Evolutionary conservation across 2,329 filamentous ascomycete species (phyloP).

Genomic region (Colletotrichum tabaci): DNA sequence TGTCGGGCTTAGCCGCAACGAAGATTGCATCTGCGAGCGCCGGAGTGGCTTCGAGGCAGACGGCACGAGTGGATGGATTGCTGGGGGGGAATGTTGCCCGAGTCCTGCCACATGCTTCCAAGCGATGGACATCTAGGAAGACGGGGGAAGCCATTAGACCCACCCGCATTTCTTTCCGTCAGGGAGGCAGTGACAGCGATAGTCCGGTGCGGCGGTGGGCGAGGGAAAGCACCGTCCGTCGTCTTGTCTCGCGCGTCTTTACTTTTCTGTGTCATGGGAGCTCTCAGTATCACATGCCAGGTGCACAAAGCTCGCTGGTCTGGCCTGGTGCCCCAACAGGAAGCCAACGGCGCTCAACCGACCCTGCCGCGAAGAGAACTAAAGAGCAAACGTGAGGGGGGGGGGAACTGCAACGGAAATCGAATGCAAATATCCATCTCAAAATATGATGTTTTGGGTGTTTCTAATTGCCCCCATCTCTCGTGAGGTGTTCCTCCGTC

Average conservation of each 20-base stretch:
- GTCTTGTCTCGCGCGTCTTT: conserved; percentile 3
- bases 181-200: not conserved
- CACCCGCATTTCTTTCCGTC: conserved; percentile 8
- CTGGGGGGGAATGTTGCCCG: not conserved
- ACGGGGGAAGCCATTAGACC: conserved; percentile 13
- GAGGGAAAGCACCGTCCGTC: not conserved
- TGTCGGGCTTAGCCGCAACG: not conserved
- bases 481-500: conserved; percentile 27
- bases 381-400: too few species aligned
- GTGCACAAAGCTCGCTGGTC: not conserved
- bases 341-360: conserved; percentile 8
- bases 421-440: not conserved
- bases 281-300: conserved; percentile 18
- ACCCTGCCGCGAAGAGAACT: too few species aligned
- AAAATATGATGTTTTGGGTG: conserved; percentile 11
- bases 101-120: conserved; percentile 35
- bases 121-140: conserved; percentile 1
- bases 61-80: conserved; percentile 1
- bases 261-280: conserved; percentile 4
- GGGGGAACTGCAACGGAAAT: not conserved
- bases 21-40: not conserved
- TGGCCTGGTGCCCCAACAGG: conserved; percentile 24
- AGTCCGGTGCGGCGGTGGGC: not conserved
- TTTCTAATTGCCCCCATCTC: conserved; percentile 1
- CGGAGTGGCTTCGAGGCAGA: not conserved